Evolutionary conservation across 371 early-diverging fungal species (phyloP).

Genomic region (Mortierella sp.): DNA sequence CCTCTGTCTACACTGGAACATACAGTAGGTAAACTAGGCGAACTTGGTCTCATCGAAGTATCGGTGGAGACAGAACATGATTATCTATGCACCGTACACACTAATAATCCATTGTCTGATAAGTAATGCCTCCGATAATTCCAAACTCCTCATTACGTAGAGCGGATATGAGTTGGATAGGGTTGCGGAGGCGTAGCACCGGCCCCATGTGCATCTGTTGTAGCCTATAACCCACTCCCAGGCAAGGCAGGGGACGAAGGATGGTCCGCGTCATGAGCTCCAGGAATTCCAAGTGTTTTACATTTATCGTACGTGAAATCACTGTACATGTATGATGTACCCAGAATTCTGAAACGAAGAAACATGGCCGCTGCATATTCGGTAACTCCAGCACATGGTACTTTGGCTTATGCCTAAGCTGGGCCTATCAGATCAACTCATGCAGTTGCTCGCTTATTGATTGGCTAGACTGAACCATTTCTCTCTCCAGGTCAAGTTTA

Average conservation of each 20-base stretch:
- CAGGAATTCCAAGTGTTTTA: background rate
- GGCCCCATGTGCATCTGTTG: background rate
- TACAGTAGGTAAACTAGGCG: too few species aligned
- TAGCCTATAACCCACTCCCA: background rate
- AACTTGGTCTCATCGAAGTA: too few species aligned
- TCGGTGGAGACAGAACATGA: too few species aligned
- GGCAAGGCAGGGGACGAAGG: background rate
- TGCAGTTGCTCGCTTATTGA: background rate
- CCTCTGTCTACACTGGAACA: too few species aligned
- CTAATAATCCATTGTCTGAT: too few species aligned
- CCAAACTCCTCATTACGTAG: too few species aligned
- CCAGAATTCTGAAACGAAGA: background rate
- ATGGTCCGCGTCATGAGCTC: too few species aligned
- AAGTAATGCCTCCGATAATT: too few species aligned
- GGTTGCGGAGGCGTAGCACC: background rate
- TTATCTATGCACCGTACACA: too few species aligned
- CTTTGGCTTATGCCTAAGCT: background rate
- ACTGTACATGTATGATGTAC: background rate
- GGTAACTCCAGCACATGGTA: background rate
- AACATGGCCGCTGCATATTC: background rate
- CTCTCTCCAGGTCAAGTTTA: background rate
- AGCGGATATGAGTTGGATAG: too few species aligned
- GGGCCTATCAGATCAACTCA: constrained; percentile 4
- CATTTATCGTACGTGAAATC: background rate
- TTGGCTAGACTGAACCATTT: constrained; percentile 1